These are phyloP conservation scores for Torrubiellomyces zombiae DNA, from an alignment of 2,329 filamentous ascomycete genomes.

Conservation along the genomic window DNA sequence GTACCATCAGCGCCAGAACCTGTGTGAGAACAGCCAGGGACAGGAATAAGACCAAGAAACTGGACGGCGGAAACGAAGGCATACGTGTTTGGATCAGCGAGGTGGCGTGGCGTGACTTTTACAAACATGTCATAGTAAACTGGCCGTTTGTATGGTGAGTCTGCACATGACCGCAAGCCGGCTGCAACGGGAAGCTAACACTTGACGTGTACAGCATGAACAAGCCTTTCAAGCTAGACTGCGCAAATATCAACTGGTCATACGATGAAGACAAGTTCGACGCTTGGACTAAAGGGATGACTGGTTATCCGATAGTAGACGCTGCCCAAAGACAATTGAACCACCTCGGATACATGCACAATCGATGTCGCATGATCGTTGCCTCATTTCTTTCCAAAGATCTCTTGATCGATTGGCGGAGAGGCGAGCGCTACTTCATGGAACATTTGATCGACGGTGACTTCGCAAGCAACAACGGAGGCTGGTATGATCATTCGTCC, in stretches of 20 bases:
- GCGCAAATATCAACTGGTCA: conserved; percentile 69
- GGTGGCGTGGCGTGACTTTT: conserved; percentile 77
- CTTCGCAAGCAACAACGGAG: conserved; percentile 60
- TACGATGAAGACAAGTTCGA: conserved; percentile 52
- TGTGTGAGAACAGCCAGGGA: conserved; percentile 47
- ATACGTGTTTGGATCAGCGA: conserved; percentile 65
- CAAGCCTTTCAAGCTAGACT: conserved; percentile 61
- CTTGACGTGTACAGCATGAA: conserved; percentile 26
- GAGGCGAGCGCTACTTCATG: conserved; percentile 74
- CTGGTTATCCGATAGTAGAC: conserved; percentile 71
- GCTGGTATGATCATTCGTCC: too few relatives aligned
- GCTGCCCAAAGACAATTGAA: conserved; percentile 70
- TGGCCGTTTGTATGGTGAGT: conserved; percentile 69
- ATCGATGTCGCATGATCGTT: conserved; percentile 69
- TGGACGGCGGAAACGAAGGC: conserved; percentile 50
- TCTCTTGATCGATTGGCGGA: conserved; percentile 66
- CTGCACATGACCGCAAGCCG: not conserved
- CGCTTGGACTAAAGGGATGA: conserved; percentile 58
- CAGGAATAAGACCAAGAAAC: conserved; percentile 43
- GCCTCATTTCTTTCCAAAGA: conserved; percentile 71
- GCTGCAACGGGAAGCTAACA: not conserved
- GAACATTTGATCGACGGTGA: conserved; percentile 63
- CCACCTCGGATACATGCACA: conserved; percentile 62
- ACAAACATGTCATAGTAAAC: conserved; percentile 67
- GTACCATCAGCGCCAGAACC: conserved; percentile 51